A percentile compares a stretch with the other conserved stretches of the same genome.
Evolutionary conservation across 2,329 filamentous ascomycete genomes (phyloP).

Genomic region (Cladobotryum mycophilum): DNA sequence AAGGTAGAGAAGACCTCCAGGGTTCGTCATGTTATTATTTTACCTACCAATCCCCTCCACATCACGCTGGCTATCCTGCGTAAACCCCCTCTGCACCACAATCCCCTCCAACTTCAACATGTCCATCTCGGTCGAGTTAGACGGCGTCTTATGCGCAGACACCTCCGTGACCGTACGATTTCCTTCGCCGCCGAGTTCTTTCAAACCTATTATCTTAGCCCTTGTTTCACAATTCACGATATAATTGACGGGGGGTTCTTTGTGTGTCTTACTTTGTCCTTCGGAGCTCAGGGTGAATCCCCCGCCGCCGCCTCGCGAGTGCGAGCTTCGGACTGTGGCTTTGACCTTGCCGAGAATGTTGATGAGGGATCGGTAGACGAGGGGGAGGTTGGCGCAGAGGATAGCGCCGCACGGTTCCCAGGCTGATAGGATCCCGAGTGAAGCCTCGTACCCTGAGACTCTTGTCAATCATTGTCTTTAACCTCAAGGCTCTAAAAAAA

Average conservation of each 20-base stretch:
- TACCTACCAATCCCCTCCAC: background rate
- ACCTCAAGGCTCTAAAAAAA: too few relatives aligned
- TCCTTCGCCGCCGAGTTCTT: background rate
- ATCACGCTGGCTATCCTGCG: conserved; percentile 7
- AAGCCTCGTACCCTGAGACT: conserved; percentile 6
- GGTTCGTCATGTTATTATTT: too few relatives aligned
- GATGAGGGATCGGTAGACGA: conserved; percentile 8
- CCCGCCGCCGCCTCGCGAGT: background rate
- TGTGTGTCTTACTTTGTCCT: too few relatives aligned
- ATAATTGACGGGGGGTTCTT: too few relatives aligned
- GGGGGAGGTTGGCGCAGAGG: conserved; percentile 12
- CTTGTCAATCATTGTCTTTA: too few relatives aligned
- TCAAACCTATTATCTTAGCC: background rate
- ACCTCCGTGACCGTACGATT: conserved; percentile 4
- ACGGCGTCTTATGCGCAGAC: background rate
- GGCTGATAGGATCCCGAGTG: conserved; percentile 10
- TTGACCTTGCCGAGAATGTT: background rate
- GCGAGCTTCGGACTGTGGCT: background rate
- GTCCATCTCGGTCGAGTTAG: conserved; percentile 1
- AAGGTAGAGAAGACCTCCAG: too few relatives aligned
- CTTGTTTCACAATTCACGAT: background rate
- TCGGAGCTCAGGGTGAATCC: too few relatives aligned
- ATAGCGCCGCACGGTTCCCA: conserved; percentile 15
- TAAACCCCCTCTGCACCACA: conserved; percentile 9
- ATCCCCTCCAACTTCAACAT: conserved; percentile 2